Base-by-base conservation (phyloP, 2,329 filamentous ascomycete genomes). In the Ascosphaera apis region DNA sequence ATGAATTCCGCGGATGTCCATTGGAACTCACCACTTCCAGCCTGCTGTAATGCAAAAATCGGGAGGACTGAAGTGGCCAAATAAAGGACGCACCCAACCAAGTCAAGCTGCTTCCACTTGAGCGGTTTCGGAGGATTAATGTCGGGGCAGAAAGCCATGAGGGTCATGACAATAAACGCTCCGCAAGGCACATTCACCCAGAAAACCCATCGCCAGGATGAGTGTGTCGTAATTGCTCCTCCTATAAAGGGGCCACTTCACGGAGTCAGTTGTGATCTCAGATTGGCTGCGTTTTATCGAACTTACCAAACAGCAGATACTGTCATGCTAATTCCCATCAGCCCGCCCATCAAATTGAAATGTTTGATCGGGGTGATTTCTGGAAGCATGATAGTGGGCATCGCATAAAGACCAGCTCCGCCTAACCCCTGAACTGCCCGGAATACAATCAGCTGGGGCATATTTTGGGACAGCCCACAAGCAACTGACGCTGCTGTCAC, bases 111-210 rank as follows among this genome's bases (percentile, higher is more conserved):
- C 33, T 21, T 16, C 33, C 33, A 34, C 33, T 17, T 13, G 4
- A 31, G 7, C 16, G 30, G 30, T 31, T 13, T 4, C 16, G 30
- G 30, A 15, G 30, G n/a, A 17, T 17, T 17, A 4, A 31, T 17
- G 25, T 8, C 9, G 9, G 25, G 25, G 25, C 25, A 28, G 8
- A 28, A 9, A 8, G 25, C 25, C 13, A 28, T 13, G 41, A 62
- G 66, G 18, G 67, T 42, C 2, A 67, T 36, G 0, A 70, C 50
- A 21, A 21, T 21, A 21, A 21, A 21, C 19, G 60, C 65, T 21
- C 54, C 59, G 16, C 69, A 55, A 0, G 66, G 66, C 1, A 60
- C 49, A 36, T 69, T 70, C 46, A 69, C 63, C 54, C 63, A 69
- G 43, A 66, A 67, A 28, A 58, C 61, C 62, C 65, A 69, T 36